These are phyloP conservation scores for Hypoxylon intermedium DNA, from an alignment of 495 filamentous ascomycete species.

Conservation along the genomic window DNA sequence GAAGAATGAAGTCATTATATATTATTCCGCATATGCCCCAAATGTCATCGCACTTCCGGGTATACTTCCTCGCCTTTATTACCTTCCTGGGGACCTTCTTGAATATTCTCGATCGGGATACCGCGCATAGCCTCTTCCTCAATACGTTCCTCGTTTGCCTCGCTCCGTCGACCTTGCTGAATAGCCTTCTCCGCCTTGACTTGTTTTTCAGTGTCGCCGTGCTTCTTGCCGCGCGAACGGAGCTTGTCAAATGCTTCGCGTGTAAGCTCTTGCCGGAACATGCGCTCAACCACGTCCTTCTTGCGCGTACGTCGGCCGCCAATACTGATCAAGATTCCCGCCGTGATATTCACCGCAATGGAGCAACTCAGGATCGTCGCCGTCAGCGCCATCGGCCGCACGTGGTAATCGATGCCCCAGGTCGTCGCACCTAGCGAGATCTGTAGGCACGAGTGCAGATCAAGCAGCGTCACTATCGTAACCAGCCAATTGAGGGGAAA, in stretches of 20 bases:
- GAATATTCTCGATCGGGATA: slow-evolving; percentile 1
- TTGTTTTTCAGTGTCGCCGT: slow-evolving; percentile 61
- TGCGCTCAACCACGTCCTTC: slow-evolving; percentile 79
- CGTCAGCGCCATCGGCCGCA: slow-evolving; percentile 71
- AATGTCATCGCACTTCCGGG: slow-evolving; percentile 14
- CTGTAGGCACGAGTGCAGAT: slow-evolving; percentile 76
- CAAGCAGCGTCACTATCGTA: slow-evolving; percentile 74
- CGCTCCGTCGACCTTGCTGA: slow-evolving; percentile 39
- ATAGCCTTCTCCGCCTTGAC: slow-evolving; percentile 42
- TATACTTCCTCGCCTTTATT: slow-evolving; percentile 16
- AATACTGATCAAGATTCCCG: slow-evolving; percentile 73
- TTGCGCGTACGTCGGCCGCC: slow-evolving; percentile 77
- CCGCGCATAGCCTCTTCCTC: slow-evolving; percentile 25
- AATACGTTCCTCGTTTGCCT: slow-evolving; percentile 31
- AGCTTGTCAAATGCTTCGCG: slow-evolving; percentile 74
- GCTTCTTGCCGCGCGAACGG: slow-evolving; percentile 55
- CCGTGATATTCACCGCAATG: slow-evolving; percentile 73
- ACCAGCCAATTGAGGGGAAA: slow-evolving; percentile 76
- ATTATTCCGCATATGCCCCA: slow-evolving; percentile 14
- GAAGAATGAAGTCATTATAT: slow-evolving; percentile 11
- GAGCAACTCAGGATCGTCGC: slow-evolving; percentile 80
- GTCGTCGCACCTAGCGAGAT: slow-evolving; percentile 77
- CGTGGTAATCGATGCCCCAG: slow-evolving; percentile 70
- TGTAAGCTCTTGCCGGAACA: slow-evolving; percentile 76
- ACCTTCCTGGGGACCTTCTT: background rate